Evolutionary conservation across 2,329 filamentous ascomycete genomes (phyloP), one percentile per base, ranked within the genome.

Genomic region (Nectriaceae sp.): DNA sequence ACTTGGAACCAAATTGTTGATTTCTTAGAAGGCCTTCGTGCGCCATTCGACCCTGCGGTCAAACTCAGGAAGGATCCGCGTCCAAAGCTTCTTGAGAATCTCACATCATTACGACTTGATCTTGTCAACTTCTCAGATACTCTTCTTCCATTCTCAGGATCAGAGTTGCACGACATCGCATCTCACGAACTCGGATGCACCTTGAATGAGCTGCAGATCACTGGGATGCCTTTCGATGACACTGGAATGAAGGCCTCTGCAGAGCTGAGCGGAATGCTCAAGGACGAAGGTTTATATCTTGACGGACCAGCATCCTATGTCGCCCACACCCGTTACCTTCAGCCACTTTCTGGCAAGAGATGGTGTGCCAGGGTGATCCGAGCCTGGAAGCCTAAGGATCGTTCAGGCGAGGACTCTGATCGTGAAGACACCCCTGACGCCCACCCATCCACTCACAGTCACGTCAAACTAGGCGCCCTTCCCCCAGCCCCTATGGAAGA

Each of bases 1-100:
- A 71, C 75, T 3, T 82, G 78, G 78, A 71, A 70, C 26, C 78
- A 81, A 56, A 67, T 80, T 22, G 66, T 75, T 11, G 79, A 82
- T 59, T 82, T 81, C 46, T 63, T 82, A 19, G 66, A 70, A 43
- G 77, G 74, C 4, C 61, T 82, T 44, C 68, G 76, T n/a, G 72
- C 78, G 3, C 78, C 79, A 1, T 77, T 70, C 56, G 73, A 78
- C 46, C 75, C 77, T 5, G 53, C 59, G 21, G 60, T 59, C 49
- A 65, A 67, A 38, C 59, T 63, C 58, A 71, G 66, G 53, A 64
- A 62, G 40, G 62, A 59, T 11, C 64, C 66, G 10, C 55, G 67
- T 13, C 75, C 75, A 16, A 68, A 72, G 29, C 70, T 82, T 11
- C 59, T 82, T 1, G 78, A 79, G 2, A 71, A 66, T 15, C 67